Evolutionary conservation across 1,284 basidiomycete genomes (phyloP), one percentile per base, ranked within the genome.

Genomic region (Dichomitus squalens): DNA sequence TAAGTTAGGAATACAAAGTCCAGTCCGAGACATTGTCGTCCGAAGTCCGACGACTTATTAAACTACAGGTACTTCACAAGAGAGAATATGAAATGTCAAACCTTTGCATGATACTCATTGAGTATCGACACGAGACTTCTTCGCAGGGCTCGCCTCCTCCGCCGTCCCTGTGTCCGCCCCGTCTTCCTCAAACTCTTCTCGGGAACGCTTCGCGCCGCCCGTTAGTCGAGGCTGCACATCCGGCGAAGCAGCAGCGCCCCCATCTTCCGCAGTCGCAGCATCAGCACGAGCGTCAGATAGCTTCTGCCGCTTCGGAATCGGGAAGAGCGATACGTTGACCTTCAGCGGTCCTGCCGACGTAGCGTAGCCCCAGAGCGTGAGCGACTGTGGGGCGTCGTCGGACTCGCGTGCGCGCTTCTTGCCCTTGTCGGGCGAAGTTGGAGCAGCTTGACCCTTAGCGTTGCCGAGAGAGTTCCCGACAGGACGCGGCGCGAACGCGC

Each of bases 321-420:
- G 14, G 14, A 25, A 4, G 31, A 50, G 40, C 18, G 40, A 31
- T 6, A 23, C 52, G 18, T 46, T 34, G 21, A 25, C 44, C 25
- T 49, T 47, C 58, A 23, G 35, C 49, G 18, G 21, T 7, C 36
- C 50, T 55, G 44, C 41, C 53, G 20, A 44, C 31, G 27, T 44
- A 44, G 36, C 4, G 48, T 35, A 49, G n/a, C 44, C 44, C 44
- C 44, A 47, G 29, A 47, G 18, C 44, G 8, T 23, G 7, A 41
- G 12, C 43, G 14, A n/a, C 6, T n/a, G 33, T 0, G 31, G n/a
- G 20, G 3, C 16, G 20, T n/a, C 16, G 12, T 56, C 60, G 29
- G 50, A 44, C 39, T 40, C 31, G 25, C 57, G 60, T 0, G 52
- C 55, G 14, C 57, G 57, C 52, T 62, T 59, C 55, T 57, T 59